phyloP scores from a whole-genome alignment of 441 rosid genomes.

The Syzygium syzygioides region DNA sequence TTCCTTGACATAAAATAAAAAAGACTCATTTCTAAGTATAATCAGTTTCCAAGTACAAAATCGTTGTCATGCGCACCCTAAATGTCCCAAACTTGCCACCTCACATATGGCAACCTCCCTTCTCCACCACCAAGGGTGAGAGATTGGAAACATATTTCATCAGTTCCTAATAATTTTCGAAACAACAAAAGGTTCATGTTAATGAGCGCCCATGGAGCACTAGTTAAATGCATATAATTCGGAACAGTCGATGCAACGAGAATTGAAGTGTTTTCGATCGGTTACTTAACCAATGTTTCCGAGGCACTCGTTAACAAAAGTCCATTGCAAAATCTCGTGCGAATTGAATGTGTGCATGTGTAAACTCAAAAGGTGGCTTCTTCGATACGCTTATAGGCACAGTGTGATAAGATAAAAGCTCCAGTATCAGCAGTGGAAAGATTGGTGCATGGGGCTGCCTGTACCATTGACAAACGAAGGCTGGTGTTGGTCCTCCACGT shows the following conservation, averaged over 20 bases:
- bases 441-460: background rate
- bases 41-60: no score
- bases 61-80: no score
- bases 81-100: background rate
- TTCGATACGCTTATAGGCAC: background rate
- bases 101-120: background rate
- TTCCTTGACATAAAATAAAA: no score
- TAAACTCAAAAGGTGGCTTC: background rate
- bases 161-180: background rate
- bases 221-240: rapidly evolving
- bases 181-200: background rate
- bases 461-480: background rate
- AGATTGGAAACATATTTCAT: background rate
- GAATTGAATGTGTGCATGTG: background rate
- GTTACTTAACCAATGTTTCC: background rate
- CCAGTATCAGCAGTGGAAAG: background rate
- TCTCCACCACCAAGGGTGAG: background rate
- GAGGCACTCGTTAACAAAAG: background rate
- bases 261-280: background rate
- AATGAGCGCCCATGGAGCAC: background rate
- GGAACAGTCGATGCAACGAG: background rate
- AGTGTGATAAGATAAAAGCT: background rate
- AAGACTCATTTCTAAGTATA: no score
- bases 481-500: background rate
- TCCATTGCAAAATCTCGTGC: background rate